phyloP scores from a whole-genome alignment of 2,329 filamentous ascomycete genomes.

The Neurospora sp. region DNA sequence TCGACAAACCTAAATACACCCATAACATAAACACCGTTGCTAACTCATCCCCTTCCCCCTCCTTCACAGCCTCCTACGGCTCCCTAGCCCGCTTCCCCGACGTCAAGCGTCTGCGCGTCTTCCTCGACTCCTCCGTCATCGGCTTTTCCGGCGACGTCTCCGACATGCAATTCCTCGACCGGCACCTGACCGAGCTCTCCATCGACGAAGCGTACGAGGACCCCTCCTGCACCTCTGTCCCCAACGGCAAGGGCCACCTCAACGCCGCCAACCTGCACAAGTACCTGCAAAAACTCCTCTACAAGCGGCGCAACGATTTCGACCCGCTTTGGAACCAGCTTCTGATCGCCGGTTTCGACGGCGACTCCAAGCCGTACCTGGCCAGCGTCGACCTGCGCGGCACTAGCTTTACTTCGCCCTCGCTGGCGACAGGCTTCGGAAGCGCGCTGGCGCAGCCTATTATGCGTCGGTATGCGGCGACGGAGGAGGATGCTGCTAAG shows the following conservation, averaged over 20 bases:
- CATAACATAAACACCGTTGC: not conserved
- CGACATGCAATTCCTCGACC: conserved; percentile 98
- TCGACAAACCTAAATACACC: conserved; percentile 2
- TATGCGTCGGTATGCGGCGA: conserved; percentile 71
- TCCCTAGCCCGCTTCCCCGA: conserved; percentile 94
- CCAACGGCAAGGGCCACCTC: conserved; percentile 37
- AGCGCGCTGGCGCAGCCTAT: conserved; percentile 88
- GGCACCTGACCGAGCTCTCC: conserved; percentile 76
- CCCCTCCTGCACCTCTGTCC: conserved; percentile 8
- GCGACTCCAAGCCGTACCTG: conserved; percentile 73
- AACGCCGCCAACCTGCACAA: conserved; percentile 93
- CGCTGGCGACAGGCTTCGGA: conserved; percentile 88
- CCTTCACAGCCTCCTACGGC: conserved; percentile 79
- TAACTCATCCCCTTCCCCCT: conserved; percentile 5
- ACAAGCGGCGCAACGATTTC: conserved; percentile 89
- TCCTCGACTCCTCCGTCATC: conserved; percentile 74
- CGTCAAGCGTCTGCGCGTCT: conserved; percentile 87
- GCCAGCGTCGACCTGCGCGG: conserved; percentile 86
- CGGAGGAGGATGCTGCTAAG: conserved; percentile 66
- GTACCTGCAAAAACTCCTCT: conserved; percentile 92
- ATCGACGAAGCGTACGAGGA: conserved; percentile 77
- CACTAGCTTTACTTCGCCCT: conserved; percentile 81
- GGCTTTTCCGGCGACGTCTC: conserved; percentile 96
- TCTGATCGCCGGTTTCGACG: conserved; percentile 81
- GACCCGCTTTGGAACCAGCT: conserved; percentile 97